These are phyloP conservation scores for Boletus reticuloceps DNA, from an alignment of 768 basidiomycete species.

Conservation along the genomic window DNA sequence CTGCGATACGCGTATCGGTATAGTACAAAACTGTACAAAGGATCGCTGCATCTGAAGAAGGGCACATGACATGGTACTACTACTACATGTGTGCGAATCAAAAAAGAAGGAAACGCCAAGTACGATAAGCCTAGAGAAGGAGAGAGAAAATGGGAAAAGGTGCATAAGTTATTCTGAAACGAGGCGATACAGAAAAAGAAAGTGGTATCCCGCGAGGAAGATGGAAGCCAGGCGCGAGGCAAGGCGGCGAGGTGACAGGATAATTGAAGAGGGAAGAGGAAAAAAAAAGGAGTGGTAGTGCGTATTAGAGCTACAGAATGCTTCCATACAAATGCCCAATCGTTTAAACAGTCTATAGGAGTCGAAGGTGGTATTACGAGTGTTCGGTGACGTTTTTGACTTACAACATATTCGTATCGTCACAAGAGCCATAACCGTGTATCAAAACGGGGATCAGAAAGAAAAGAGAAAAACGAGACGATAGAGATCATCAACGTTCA, in stretches of 20 bases:
- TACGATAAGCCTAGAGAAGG: neutral
- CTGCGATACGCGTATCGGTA: neutral
- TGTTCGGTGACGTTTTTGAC: conserved; percentile 4
- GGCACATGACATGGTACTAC: conserved; percentile 26
- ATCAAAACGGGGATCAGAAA: neutral
- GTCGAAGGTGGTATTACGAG: conserved; percentile 7
- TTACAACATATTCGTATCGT: conserved; percentile 8
- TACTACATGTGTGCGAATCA: conserved; percentile 23
- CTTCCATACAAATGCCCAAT: conserved; percentile 18
- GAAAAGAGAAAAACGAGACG: neutral
- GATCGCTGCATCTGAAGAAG: neutral
- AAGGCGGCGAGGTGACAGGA: neutral
- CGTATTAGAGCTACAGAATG: conserved; percentile 30
- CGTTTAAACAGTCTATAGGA: conserved; percentile 23
- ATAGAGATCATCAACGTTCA: conserved; percentile 15
- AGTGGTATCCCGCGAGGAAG: conserved; percentile 3
- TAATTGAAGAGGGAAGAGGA: neutral
- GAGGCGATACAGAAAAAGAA: neutral
- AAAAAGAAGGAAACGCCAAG: conserved; percentile 1
- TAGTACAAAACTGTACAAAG: neutral
- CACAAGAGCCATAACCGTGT: conserved; percentile 2
- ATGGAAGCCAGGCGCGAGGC: neutral
- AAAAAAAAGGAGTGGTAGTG: conserved; percentile 20
- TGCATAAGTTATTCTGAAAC: conserved; percentile 23
- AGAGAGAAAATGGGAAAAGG: conserved; percentile 9